These are phyloP conservation scores for Aspergillus oerlinghausenensis DNA, from an alignment of 2,329 filamentous ascomycete species.

Conservation along the genomic window DNA sequence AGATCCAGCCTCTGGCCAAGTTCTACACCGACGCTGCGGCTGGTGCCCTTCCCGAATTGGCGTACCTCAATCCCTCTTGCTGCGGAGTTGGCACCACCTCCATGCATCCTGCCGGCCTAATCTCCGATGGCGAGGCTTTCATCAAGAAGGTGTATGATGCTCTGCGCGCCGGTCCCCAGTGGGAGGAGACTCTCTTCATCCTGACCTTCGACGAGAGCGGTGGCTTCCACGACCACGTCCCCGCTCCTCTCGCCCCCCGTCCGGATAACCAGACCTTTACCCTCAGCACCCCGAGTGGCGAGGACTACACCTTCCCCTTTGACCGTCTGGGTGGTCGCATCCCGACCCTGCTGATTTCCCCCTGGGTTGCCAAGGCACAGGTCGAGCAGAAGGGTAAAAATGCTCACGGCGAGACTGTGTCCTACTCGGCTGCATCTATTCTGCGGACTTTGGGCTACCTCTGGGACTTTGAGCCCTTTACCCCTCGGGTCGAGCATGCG, in stretches of 20 bases:
- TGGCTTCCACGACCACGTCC: conserved; percentile 38
- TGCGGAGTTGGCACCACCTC: conserved; percentile 34
- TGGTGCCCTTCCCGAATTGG: conserved; percentile 30
- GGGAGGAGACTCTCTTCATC: conserved; percentile 33
- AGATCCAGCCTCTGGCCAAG: conserved; percentile 25
- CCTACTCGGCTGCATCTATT: conserved; percentile 27
- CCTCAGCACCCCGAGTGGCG: conserved; percentile 20
- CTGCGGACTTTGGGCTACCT: conserved; percentile 30
- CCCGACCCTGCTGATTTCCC: conserved; percentile 28
- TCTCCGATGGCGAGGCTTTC: conserved; percentile 34
- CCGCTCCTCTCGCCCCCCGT: conserved; percentile 28
- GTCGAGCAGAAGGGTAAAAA: conserved; percentile 29
- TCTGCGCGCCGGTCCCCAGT: conserved; percentile 30
- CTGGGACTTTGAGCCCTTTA: conserved; percentile 33
- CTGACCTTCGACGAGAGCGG: conserved; percentile 37
- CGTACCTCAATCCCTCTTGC: conserved; percentile 38
- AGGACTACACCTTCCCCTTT: conserved; percentile 26
- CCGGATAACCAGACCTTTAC: conserved; percentile 36
- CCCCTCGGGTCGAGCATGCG: conserved; percentile 21
- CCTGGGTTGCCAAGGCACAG: conserved; percentile 25
- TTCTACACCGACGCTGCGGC: conserved; percentile 33
- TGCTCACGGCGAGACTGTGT: conserved; percentile 17
- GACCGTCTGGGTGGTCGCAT: conserved; percentile 27
- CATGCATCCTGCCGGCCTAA: conserved; percentile 32
- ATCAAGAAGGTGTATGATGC: conserved; percentile 36